Base-by-base conservation (phyloP, 495 filamentous ascomycete species). In the Tuber aestivum region DNA sequence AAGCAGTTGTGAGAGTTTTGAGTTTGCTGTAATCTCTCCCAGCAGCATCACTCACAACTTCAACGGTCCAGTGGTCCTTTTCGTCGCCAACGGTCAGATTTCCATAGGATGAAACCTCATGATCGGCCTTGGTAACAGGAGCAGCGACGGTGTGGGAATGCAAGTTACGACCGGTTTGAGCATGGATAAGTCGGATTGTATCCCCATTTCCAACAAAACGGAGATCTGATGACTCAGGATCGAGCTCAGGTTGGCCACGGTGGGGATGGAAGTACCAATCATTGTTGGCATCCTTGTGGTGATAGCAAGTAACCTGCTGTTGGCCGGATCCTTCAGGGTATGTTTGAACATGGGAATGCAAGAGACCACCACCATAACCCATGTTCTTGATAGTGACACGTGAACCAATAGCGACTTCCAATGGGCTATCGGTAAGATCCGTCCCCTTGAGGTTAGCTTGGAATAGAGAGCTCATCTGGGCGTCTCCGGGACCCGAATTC, bases 211-310 rank as follows among this genome's bases (percentile, higher is more conserved):
- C 92, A 78, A 97, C 88, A 83, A 90, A 96, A 76, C 89, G 89
- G 65, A 86, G 84, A 70, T 94, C 86, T 14, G 87, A 86, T 44
- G 87, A 89, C 42, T 92, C 89, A 4, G 89, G 84, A 80, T 93
- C 88, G 81, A 90, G 96, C n/a, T 92, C 91, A 5, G 87, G 83
- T 45, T 95, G 87, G 42, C 86, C 79, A 65, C 95, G 92, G 85
- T 94, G 95, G 27, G 95, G 96, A 82, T 97, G 97, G 83, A 99
- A 97, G 84, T 94, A 97, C 95, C 95, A 99, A 85, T 99, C 96
- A 82, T 99, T 99, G 87, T 99, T 99, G 80, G 95, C 89, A 88
- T 99, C 95, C 83, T 99, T 99, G 87, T 99, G 95, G 84, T 99
- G 95, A 83, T 99, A 99, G 86, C 95, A 99, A 42, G 95, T 99